Conservation (phyloP, 2,329 filamentous ascomycete genomes). For the Acrocalymma vagum region DNA sequence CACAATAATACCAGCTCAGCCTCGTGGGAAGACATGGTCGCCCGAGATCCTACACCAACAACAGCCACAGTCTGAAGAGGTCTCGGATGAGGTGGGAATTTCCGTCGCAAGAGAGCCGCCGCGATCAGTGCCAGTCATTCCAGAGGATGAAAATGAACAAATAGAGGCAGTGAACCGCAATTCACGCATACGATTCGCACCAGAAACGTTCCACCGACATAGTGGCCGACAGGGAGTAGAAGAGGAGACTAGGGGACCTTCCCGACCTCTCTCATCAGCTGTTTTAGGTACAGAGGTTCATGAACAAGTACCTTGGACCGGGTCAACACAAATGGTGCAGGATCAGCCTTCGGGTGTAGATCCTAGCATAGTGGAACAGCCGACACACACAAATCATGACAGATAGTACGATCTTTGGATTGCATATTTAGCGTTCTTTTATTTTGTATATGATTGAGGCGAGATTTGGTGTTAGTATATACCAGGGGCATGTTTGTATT, state of each 20-base stretch:
- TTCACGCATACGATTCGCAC: conserved; percentile 35
- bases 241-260: neutral
- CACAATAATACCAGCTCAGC: conserved; percentile 68
- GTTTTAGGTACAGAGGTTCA: conserved; percentile 25
- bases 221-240: conserved; percentile 16
- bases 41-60: conserved; percentile 48
- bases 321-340: conserved; percentile 2
- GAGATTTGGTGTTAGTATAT: conserved; percentile 26
- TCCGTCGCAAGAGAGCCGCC: conserved; percentile 26
- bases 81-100: conserved; percentile 16
- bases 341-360: conserved; percentile 1
- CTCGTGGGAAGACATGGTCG: conserved; percentile 64
- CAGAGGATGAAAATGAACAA: too few species aligned
- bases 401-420: conserved; percentile 25
- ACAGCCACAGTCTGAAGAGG: conserved; percentile 26
- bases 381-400: conserved; percentile 37
- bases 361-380: conserved; percentile 13
- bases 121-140: conserved; percentile 12
- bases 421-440: conserved; percentile 22
- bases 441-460: conserved; percentile 28
- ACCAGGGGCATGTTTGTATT: conserved; percentile 27
- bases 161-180: conserved; percentile 26
- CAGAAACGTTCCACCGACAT: conserved; percentile 23
- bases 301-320: conserved; percentile 1
- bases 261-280: conserved; percentile 5